Evolutionary conservation across 2,329 filamentous ascomycete species (phyloP).

Genomic region (Scleromitrula shiraiana): DNA sequence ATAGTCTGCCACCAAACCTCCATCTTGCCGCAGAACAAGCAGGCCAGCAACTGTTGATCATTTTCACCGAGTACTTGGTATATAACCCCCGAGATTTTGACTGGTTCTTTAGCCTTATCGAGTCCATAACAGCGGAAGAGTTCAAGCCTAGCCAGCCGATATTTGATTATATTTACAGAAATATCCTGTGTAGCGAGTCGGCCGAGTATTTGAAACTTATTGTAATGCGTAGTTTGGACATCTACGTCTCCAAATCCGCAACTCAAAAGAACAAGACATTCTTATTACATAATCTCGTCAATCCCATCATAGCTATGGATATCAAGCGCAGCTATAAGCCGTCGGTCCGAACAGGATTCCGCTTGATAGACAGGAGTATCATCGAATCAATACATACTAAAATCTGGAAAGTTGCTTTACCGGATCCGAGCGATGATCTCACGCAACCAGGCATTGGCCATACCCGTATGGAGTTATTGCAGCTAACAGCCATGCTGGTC

Average conservation of each 20-base stretch:
- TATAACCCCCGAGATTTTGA: slow-evolving; percentile 71
- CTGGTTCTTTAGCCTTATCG: slow-evolving; percentile 75
- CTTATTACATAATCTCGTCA: slow-evolving; percentile 83
- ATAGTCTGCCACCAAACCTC: slow-evolving; percentile 62
- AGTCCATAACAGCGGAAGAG: slow-evolving; percentile 74
- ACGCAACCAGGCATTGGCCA: slow-evolving; percentile 85
- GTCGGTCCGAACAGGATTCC: slow-evolving; percentile 49
- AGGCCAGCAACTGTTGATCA: slow-evolving; percentile 76
- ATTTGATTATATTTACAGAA: slow-evolving; percentile 73
- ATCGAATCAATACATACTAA: slow-evolving; percentile 87
- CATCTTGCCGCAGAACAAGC: slow-evolving; percentile 84
- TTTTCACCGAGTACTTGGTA: slow-evolving; percentile 74
- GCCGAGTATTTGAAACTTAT: slow-evolving; percentile 79
- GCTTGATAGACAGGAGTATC: slow-evolving; percentile 76
- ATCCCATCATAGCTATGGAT: slow-evolving; percentile 89
- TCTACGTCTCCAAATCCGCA: slow-evolving; percentile 70
- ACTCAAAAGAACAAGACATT: slow-evolving; percentile 91
- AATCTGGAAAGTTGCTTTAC: slow-evolving; percentile 85
- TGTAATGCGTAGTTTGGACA: slow-evolving; percentile 77
- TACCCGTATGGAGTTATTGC: slow-evolving; percentile 89
- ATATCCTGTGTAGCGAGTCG: slow-evolving; percentile 76
- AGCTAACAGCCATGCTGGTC: slow-evolving; percentile 88
- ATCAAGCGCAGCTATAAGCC: slow-evolving; percentile 69
- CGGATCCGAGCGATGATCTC: slow-evolving; percentile 75
- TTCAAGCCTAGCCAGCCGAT: slow-evolving; percentile 70